Evolutionary conservation across 2,329 filamentous ascomycete species (phyloP), one percentile per base, ranked within the genome.

Genomic region (Ceratocystis eucalypticola): DNA sequence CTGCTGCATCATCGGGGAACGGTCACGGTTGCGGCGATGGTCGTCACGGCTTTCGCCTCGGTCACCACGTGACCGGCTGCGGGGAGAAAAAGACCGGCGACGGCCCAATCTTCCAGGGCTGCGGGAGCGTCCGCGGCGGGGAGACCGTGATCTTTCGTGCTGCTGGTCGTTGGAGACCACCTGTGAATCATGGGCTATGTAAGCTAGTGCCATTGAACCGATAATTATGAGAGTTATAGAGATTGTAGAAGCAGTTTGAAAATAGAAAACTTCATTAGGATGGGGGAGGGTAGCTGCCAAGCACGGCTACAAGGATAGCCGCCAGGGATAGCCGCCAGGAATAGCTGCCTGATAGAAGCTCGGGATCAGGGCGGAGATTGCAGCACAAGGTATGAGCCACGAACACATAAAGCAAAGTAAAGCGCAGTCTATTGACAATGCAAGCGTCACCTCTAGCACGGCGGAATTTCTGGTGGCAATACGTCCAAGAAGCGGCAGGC

Each of bases 81-180:
- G 86, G 69, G 88, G 87, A 68, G 88, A 90, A 75, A 88, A 91
- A 64, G 88, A 92, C 71, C 88, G 86, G 74, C 88, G 88, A 74
- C 82, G 84, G 74, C 83, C 78, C 69, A 81, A 80, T 69, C 82
- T 86, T 74, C 85, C 84, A 72, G 88, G 89, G 79, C 90, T 95
- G 78, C 91, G 88, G 73, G 91, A 95, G 77, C 91, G 87, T 76
- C 84, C 84, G 77, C 88, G 86, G 75, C 87, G 86, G 74, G 88
- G 87, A 71, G 88, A 90, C 76, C 88, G 86, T 77, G 85, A 87
- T 80, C 87, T 88, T 85, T 95, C 90, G 77, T 89, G 89, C 89
- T 93, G 81, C 65, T 72, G 71, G 68, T 67, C 69, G 73, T 76
- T 72, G 61, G 57, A 45, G 59, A 50, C 66, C 59, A 28, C 61